phyloP scores from a whole-genome alignment of 768 basidiomycete species.

The Leccinum disarticulatum region DNA sequence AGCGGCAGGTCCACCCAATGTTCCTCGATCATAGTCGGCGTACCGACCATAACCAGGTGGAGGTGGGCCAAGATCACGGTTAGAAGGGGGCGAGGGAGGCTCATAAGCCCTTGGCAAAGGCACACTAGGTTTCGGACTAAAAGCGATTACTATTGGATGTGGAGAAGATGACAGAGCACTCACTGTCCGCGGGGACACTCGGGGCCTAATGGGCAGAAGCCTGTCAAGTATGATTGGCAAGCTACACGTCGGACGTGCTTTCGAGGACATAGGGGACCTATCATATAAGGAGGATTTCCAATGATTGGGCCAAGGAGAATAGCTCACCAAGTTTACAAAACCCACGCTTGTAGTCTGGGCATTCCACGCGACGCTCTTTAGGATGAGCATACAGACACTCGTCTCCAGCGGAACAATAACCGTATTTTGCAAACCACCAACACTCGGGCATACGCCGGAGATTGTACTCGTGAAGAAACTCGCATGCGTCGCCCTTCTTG shows the following conservation, averaged over 20 bases:
- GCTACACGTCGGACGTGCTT: slow-evolving; percentile 92
- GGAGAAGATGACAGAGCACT: slow-evolving; percentile 34
- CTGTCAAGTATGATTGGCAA: slow-evolving; percentile 88
- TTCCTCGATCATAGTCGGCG: slow-evolving; percentile 66
- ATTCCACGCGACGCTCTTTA: slow-evolving; percentile 87
- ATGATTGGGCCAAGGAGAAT: slow-evolving; percentile 4
- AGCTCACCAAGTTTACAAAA: slow-evolving; percentile 89
- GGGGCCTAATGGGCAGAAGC: slow-evolving; percentile 88
- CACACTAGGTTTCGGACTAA: slow-evolving; percentile 74
- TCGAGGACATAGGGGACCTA: slow-evolving; percentile 84
- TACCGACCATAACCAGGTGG: slow-evolving; percentile 89
- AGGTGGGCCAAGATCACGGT: slow-evolving; percentile 83
- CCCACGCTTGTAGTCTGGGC: slow-evolving; percentile 93
- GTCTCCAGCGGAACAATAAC: slow-evolving; percentile 95
- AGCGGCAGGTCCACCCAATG: slow-evolving; percentile 31
- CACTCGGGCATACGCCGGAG: slow-evolving; percentile 97
- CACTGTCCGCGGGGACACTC: slow-evolving; percentile 90
- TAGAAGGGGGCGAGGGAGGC: slow-evolving; percentile 70
- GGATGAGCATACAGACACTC: slow-evolving; percentile 97
- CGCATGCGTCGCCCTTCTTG: slow-evolving; percentile 97
- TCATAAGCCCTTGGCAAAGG: slow-evolving; percentile 76
- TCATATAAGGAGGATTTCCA: slow-evolving; percentile 9
- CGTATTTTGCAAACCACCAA: slow-evolving; percentile 98
- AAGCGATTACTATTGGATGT: slow-evolving; percentile 10
- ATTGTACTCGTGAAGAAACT: slow-evolving; percentile 99